Conservation (phyloP, 2,329 filamentous ascomycete species). For the Exophiala aquamarina region DNA sequence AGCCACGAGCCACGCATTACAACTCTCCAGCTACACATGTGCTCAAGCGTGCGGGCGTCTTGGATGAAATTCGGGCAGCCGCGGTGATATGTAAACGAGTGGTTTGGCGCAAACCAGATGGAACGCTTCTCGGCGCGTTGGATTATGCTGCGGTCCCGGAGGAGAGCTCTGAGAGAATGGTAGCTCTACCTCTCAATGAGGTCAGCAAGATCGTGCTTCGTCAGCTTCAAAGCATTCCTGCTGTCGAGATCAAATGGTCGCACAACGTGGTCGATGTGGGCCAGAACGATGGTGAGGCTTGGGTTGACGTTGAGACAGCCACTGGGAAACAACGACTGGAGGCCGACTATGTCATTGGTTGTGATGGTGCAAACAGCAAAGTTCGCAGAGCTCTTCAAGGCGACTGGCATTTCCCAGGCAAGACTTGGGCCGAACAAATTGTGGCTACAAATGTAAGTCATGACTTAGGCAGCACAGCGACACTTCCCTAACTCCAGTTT, state of each 20-base stretch:
- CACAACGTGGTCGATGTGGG: constrained; percentile 35
- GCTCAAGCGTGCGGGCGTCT: constrained; percentile 57
- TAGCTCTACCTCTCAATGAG: constrained; percentile 45
- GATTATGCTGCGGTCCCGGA: constrained; percentile 32
- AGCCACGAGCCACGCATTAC: constrained; percentile 64
- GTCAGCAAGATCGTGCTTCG: constrained; percentile 43
- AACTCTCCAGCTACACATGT: constrained; percentile 59
- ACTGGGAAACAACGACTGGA: constrained; percentile 3
- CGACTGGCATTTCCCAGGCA: constrained; percentile 17
- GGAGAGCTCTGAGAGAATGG: constrained; percentile 38
- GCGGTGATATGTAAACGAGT: constrained; percentile 44
- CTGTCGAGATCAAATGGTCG: constrained; percentile 44
- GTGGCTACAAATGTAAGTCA: constrained; percentile 26
- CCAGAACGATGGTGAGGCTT: constrained; percentile 21
- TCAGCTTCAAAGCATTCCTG: constrained; percentile 36
- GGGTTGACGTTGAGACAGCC: constrained; percentile 20
- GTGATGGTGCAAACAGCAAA: constrained; percentile 33
- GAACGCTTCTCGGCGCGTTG: constrained; percentile 33
- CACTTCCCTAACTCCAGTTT: too few relatives aligned
- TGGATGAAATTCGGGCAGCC: constrained; percentile 49
- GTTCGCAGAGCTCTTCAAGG: constrained; percentile 17
- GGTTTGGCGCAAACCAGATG: constrained; percentile 46
- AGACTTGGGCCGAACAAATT: constrained; percentile 25
- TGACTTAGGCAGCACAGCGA: too few relatives aligned
- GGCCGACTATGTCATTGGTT: constrained; percentile 43